Base-by-base conservation (phyloP, 352 stramenopile genomes). In the Phytophthora hibernalis region DNA sequence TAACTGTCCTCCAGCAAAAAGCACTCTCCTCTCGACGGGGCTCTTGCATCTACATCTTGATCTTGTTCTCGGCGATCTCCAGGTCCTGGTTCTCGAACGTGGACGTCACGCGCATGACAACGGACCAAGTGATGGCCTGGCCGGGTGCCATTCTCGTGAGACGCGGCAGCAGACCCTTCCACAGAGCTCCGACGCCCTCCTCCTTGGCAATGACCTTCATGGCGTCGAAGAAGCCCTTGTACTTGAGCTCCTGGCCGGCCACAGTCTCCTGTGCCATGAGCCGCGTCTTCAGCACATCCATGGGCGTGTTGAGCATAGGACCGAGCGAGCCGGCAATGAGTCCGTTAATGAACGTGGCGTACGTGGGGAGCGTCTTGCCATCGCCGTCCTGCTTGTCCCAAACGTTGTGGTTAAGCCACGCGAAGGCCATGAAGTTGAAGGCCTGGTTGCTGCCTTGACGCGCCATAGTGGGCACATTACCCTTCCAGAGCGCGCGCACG, bases 361-460 rank as follows among this genome's bases (percentile, higher is more conserved):
- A 98, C 52, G 88, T 87, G 45, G 91, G 84, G 63, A 99, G 82
- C 52, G 89, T 93, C 68, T 96, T 95, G 65, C 88, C 90, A 60
- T 96, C 91, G 21, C 86, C 92, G 52, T 96, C 87, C 65, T 95
- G 77, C 74, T 96, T 96, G 52, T 94, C 83, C 85, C 91, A 98
- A 72, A 98, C 88, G 61, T 92, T 75, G 72, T 97, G 92, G 82
- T 99, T 94, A 16, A 97, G 72, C 84, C 87, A 95, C 13, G 85
- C 87, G 53, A 96, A 99, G 10, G 82, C 91, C 64, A 98, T 98
- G 72, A 99, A 99, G 83, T 99, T 99, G 61, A 99, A 98, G 6
- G 96, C 97, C 76, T 99, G 97, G 85, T 99, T 99, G 71, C 89
- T 98, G 30, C 97, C 97, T 79, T 99, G 97, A 38, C 97, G 88